These are phyloP conservation scores for Leptodontidium sp. DNA, from an alignment of 2,329 filamentous ascomycete species.

Conservation along the genomic window DNA sequence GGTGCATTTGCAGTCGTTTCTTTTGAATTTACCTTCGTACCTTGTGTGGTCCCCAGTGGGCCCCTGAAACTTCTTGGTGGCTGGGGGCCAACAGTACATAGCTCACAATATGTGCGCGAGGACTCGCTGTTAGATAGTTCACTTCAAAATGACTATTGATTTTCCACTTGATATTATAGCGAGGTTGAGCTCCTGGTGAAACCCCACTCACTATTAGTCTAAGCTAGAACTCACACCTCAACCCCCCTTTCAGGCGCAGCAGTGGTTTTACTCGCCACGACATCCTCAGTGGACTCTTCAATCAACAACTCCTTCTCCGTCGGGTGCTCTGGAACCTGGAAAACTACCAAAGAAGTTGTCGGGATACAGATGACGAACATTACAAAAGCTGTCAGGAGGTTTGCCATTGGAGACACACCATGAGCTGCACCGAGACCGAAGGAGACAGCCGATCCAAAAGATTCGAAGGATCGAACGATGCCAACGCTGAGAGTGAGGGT, in stretches of 20 bases:
- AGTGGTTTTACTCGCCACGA: neutral
- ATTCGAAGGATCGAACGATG: slow-evolving; percentile 58
- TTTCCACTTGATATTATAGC: too few relatives aligned
- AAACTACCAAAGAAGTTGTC: slow-evolving; percentile 26
- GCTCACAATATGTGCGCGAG: too few relatives aligned
- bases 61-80: too few relatives aligned
- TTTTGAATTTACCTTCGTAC: too few relatives aligned
- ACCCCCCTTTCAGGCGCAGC: neutral
- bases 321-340: slow-evolving; percentile 29
- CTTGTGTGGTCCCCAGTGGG: too few relatives aligned
- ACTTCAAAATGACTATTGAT: too few relatives aligned
- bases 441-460: slow-evolving; percentile 55
- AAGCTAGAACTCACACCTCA: neutral
- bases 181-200: too few relatives aligned
- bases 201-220: too few relatives aligned
- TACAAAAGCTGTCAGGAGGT: slow-evolving; percentile 56
- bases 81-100: too few relatives aligned
- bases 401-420: slow-evolving; percentile 54
- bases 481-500: slow-evolving; percentile 59
- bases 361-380: slow-evolving; percentile 52
- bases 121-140: too few relatives aligned
- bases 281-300: slow-evolving; percentile 3
- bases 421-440: slow-evolving; percentile 58
- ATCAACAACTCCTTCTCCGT: slow-evolving; percentile 17
- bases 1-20: too few relatives aligned